Conservation (phyloP, 768 basidiomycete species). For the Trametes coccinea region DNA sequence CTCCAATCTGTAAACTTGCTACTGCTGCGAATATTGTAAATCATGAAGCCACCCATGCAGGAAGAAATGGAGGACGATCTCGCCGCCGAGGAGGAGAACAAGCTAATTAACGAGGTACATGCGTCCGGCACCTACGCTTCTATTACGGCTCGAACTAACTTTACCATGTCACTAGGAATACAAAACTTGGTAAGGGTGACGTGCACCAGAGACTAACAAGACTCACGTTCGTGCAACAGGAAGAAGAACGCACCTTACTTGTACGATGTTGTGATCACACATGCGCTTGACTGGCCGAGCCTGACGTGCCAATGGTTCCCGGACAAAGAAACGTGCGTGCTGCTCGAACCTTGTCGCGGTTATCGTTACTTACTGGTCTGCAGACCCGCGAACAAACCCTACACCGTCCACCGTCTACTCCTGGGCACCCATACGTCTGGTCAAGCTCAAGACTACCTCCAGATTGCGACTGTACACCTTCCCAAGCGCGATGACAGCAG, state of each 20-base stretch:
- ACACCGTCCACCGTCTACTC: conserved; percentile 90
- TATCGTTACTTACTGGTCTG: neutral
- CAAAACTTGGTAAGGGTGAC: conserved; percentile 66
- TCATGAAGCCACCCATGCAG: conserved; percentile 49
- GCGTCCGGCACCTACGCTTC: conserved; percentile 20
- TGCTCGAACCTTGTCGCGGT: neutral
- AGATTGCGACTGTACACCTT: conserved; percentile 92
- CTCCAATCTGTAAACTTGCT: neutral
- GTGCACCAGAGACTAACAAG: neutral
- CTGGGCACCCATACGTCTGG: conserved; percentile 98
- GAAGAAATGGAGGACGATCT: conserved; percentile 82
- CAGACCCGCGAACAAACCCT: conserved; percentile 90
- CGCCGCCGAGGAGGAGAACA: conserved; percentile 84
- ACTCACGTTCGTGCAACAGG: conserved; percentile 44
- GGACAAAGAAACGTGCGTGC: conserved; percentile 85
- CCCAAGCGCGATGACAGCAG: conserved; percentile 76
- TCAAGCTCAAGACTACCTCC: conserved; percentile 90
- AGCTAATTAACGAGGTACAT: conserved; percentile 79
- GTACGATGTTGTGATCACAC: conserved; percentile 96
- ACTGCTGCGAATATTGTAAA: neutral
- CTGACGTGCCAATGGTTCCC: conserved; percentile 99
- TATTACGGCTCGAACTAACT: neutral
- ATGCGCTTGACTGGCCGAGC: conserved; percentile 97
- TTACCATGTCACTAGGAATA: conserved; percentile 59
- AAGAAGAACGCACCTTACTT: conserved; percentile 98